Base-by-base conservation (phyloP, 371 early-diverging fungal species). In the Actinomucor elegans region DNA sequence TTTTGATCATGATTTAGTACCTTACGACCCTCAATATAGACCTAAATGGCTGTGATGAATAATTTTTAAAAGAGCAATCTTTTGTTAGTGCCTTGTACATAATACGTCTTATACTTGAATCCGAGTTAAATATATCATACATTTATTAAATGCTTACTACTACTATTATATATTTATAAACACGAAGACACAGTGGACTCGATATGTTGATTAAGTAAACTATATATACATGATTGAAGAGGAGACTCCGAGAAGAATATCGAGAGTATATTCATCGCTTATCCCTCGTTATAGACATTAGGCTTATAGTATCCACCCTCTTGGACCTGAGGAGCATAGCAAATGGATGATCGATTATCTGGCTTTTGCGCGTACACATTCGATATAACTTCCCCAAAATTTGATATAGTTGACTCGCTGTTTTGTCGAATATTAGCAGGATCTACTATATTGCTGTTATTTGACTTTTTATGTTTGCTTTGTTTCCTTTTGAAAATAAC, bases 41-140 rank as follows among this genome's bases (percentile, higher is more conserved):
- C 86, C 86, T 18, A 64, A 64, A 26, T 85, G 82, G 83, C 71
- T 83, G 17, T 66, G n/a, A n/a, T n/a, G n/a, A n/a, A n/a, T n/a
- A 56, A 31, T 20, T 29, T 14, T 23, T 40, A 4, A 15, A n/a
- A 18, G 6, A 20, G n/a, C n/a, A 26, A 26, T 24, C 23, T 24
- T 3, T n/a, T 35, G 4, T 14, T 35, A 33, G 7, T 15, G 6
- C 18, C 20, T 41, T 41, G 41, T 41, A 41, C 23, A 38, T 38
- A 20, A 21, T 38, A 15, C 40, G 12, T 23, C 9, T n/a, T n/a
- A n/a, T n/a, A n/a, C n/a, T n/a, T n/a, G n/a, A n/a, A n/a, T n/a
- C n/a, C n/a, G n/a, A n/a, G n/a, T n/a, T n/a, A n/a, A n/a, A n/a
- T n/a, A n/a, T n/a, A n/a, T n/a, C n/a, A n/a, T n/a, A n/a, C n/a